phyloP scores from a whole-genome alignment of 352 stramenopile genomes.

The Phytopythium litorale region DNA sequence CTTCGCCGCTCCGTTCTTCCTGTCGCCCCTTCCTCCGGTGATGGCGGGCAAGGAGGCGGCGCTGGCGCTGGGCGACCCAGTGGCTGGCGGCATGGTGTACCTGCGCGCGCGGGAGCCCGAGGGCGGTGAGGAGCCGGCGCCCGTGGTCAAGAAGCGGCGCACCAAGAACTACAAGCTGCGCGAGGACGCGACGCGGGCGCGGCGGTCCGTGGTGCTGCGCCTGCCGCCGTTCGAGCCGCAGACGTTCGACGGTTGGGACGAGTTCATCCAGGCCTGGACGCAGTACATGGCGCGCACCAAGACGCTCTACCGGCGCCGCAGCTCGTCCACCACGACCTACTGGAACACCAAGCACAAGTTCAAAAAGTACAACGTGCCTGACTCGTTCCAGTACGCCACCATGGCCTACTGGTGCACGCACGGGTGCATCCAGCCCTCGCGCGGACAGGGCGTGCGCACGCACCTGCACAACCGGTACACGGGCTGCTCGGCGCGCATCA shows the following conservation, averaged over 20 bases:
- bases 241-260: conserved; percentile 63
- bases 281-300: conserved; percentile 66
- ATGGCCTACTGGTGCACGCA: conserved; percentile 87
- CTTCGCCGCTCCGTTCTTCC: neutral
- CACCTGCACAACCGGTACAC: conserved; percentile 80
- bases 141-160: conserved; percentile 69
- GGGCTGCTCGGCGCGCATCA: conserved; percentile 67
- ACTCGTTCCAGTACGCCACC: conserved; percentile 74
- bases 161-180: conserved; percentile 83
- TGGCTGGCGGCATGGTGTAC: neutral
- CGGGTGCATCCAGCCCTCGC: conserved; percentile 72
- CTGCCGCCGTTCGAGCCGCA: conserved; percentile 46
- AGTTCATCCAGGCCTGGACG: conserved; percentile 61
- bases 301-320: conserved; percentile 72
- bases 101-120: neutral
- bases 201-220: conserved; percentile 32
- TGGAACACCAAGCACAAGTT: conserved; percentile 78
- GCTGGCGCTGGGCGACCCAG: neutral
- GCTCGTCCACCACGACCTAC: conserved; percentile 62
- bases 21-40: no score
- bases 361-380: conserved; percentile 65
- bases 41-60: neutral
- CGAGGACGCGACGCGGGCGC: conserved; percentile 61
- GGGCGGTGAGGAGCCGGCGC: conserved; percentile 7
- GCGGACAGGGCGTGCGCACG: conserved; percentile 63